Percentiles rank a stretch among this genome's conserved stretches.
Conservation (phyloP, 768 basidiomycete genomes). For the Leccinum longicurvipes region DNA sequence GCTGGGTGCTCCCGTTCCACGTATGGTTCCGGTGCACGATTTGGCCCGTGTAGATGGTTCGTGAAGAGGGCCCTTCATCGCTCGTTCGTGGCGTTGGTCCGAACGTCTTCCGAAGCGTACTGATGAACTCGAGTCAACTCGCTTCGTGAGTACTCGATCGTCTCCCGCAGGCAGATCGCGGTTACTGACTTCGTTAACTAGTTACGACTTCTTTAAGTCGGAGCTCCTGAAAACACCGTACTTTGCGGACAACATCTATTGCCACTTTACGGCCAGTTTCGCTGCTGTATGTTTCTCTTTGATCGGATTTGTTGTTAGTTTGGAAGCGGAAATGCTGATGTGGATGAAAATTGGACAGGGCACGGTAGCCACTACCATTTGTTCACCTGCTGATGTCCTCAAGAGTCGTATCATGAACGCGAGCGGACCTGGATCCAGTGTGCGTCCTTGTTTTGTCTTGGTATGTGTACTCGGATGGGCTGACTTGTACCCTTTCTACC, state of each 20-base stretch:
- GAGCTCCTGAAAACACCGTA: slow-evolving; percentile 68
- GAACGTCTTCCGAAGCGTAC: slow-evolving; percentile 78
- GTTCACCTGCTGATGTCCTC: slow-evolving; percentile 84
- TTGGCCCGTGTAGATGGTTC: slow-evolving; percentile 62
- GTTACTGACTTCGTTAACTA: neutral
- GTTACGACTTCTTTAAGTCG: slow-evolving; percentile 88
- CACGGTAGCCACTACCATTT: slow-evolving; percentile 85
- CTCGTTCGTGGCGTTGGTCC: slow-evolving; percentile 76
- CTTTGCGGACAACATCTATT: slow-evolving; percentile 78
- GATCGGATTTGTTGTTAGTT: neutral
- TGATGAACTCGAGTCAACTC: slow-evolving; percentile 93
- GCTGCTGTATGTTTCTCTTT: slow-evolving; percentile 57
- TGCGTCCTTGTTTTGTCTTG: slow-evolving; percentile 33
- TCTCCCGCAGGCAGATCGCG: neutral
- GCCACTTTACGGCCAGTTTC: slow-evolving; percentile 84
- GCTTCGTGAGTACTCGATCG: slow-evolving; percentile 60
- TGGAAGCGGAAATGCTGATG: neutral
- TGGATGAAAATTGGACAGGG: slow-evolving; percentile 43
- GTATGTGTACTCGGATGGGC: neutral
- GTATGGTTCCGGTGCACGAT: neutral
- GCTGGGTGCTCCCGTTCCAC: neutral
- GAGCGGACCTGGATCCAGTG: slow-evolving; percentile 73
- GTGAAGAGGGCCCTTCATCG: slow-evolving; percentile 79
- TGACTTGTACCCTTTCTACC: neutral
- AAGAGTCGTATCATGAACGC: slow-evolving; percentile 93